Base-by-base conservation (phyloP, 2,329 filamentous ascomycete genomes). In the Aureobasidium zeae region DNA sequence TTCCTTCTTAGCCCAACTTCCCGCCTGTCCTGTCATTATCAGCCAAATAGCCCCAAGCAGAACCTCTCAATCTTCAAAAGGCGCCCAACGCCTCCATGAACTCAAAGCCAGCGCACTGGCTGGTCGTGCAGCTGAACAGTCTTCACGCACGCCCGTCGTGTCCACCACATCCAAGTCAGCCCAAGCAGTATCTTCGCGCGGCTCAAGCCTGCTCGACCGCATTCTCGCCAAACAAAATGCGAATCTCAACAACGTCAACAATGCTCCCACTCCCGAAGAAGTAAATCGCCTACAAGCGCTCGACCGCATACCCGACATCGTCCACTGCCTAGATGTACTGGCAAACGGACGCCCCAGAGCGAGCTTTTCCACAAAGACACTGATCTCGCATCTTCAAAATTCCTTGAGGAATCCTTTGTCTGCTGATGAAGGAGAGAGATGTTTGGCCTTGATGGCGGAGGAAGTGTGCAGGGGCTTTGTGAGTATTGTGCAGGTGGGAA, bases 51-150 rank as follows among this genome's bases (percentile, higher is more conserved):
- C 73, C 10, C 58, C 63, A 20, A 46, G 47, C 28, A 75, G 73
- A 44, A 66, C 72, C 15, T 72, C 76, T 10, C 73, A 76, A 1
- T 52, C 81, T 5, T 67, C 72, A 36, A 83, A 79, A 55, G 82
- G 82, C 21, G 79, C 84, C 51, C 74, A 74, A 47, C 74, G 79
- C 6, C 68, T 88, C n/a, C 70, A 77, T 46, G 77, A 82, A 37
- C 68, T 88, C 52, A 84, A 81, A 60, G 70, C 70, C 48, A 52
- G 51, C 42, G 48, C 53, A 19, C 49, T 47, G n/a, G 57, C 17
- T 51, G 60, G 44, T 37, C 54, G 13, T 51, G 55, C 47, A 60
- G 61, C 51, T 57, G 58, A 49, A 46, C 56, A 1, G 52, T 50
- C 54, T 54, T 34, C 46, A 50, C 31, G 42, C 42, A 32, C 13